phyloP scores from a whole-genome alignment of 2,329 filamentous ascomycete genomes.

The Neofusicoccum sp. region DNA sequence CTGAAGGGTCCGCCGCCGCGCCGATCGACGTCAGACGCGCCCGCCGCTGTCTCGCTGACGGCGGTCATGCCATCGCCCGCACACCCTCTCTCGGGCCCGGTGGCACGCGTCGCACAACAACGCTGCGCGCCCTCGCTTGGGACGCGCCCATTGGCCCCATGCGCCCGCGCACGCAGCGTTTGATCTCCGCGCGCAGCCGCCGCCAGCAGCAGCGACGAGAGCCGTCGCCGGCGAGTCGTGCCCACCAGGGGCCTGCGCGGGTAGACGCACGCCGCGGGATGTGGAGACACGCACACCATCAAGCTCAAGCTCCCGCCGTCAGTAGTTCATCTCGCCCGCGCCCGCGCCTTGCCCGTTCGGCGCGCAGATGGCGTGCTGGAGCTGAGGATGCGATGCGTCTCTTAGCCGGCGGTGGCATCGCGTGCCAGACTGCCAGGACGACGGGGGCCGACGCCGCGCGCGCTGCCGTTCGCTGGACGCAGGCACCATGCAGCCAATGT shows the following conservation, averaged over 20 bases:
- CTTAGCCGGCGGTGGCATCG: neutral
- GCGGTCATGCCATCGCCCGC: slow-evolving; percentile 10
- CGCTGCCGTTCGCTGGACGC: slow-evolving; percentile 14
- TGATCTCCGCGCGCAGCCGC: slow-evolving; percentile 8
- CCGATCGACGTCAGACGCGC: slow-evolving; percentile 15
- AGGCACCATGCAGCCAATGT: slow-evolving; percentile 15
- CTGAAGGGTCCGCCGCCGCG: slow-evolving; percentile 6
- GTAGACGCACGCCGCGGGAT: slow-evolving; percentile 9
- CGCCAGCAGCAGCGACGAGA: slow-evolving; percentile 4
- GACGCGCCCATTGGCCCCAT: neutral
- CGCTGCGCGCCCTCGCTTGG: neutral
- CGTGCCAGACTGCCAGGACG: too few species aligned
- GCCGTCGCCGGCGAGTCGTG: slow-evolving; percentile 13
- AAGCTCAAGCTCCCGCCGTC: slow-evolving; percentile 13
- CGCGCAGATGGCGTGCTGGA: slow-evolving; percentile 3
- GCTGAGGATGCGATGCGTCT: slow-evolving; percentile 13
- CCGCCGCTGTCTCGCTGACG: slow-evolving; percentile 11
- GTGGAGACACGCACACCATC: neutral
- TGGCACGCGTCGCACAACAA: slow-evolving; percentile 14
- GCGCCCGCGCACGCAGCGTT: neutral
- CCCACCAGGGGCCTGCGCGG: slow-evolving; percentile 2
- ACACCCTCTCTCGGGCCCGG: slow-evolving; percentile 7
- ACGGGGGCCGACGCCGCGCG: neutral
- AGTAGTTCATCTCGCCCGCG: slow-evolving; percentile 5
- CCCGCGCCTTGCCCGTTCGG: slow-evolving; percentile 2